Evolutionary conservation across 192 early-diverging fungal species (phyloP).

Genomic region (Allomyces macrogynus): DNA sequence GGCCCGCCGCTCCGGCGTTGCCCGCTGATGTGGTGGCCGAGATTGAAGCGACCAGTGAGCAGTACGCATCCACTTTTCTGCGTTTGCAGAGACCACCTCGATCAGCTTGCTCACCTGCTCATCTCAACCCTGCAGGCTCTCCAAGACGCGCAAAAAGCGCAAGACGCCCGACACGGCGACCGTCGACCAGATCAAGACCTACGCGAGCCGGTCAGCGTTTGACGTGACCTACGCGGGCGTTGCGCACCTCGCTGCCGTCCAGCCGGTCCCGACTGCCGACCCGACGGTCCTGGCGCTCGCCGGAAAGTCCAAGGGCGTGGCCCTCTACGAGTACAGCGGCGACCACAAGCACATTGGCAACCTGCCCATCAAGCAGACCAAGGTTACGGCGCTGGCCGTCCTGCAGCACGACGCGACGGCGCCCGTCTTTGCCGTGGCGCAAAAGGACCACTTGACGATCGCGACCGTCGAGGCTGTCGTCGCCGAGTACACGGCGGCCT

Average conservation of each 20-base stretch:
- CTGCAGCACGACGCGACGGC: slow-evolving; percentile 19
- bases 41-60: slow-evolving; percentile 24
- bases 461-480: slow-evolving; percentile 59
- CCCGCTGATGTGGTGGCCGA: slow-evolving; percentile 24
- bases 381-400: slow-evolving; percentile 50
- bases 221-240: slow-evolving; percentile 1
- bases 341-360: slow-evolving; percentile 3
- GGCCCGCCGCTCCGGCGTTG: slow-evolving; percentile 9
- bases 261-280: slow-evolving; percentile 44
- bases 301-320: slow-evolving; percentile 11
- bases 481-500: slow-evolving; percentile 48
- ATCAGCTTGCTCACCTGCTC: slow-evolving; percentile 7
- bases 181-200: neutral
- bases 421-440: too few relatives aligned
- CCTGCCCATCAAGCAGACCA: slow-evolving; percentile 22
- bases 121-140: slow-evolving; percentile 34
- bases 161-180: slow-evolving; percentile 34
- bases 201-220: neutral
- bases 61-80: slow-evolving; percentile 13
- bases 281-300: slow-evolving; percentile 30
- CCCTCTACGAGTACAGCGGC: slow-evolving; percentile 9
- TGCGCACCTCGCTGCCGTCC: slow-evolving; percentile 39
- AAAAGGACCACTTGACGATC: slow-evolving; percentile 8
- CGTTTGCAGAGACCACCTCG: neutral
- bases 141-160: slow-evolving; percentile 53